A percentile compares a stretch with the other conserved stretches of the same genome.
Evolutionary conservation across 208 protist species (phyloP).

Genomic region (Leishmania tropica): DNA sequence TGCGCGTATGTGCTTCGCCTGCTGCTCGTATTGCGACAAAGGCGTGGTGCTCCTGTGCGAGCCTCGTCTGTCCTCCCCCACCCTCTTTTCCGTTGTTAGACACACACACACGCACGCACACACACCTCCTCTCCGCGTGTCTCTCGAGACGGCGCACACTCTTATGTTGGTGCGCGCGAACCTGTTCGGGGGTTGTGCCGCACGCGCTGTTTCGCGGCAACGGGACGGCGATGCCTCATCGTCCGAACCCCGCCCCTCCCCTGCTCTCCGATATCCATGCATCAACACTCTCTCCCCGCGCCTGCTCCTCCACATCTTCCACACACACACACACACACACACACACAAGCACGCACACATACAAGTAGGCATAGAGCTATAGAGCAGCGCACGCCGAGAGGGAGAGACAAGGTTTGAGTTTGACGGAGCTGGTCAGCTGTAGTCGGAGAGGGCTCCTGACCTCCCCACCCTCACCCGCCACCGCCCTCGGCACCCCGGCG

Average conservation of each 20-base stretch:
- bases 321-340: not conserved
- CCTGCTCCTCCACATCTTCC: not conserved
- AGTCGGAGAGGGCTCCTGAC: not conserved
- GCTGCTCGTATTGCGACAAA: not conserved
- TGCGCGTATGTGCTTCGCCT: not conserved
- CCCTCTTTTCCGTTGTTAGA: not conserved
- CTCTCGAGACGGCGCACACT: not conserved
- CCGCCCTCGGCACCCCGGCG: not conserved
- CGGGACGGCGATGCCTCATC: not conserved
- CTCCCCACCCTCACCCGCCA: not conserved
- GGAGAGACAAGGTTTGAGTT: not conserved
- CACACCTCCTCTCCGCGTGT: not conserved
- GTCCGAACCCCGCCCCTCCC: not conserved
- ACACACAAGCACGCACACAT: not conserved
- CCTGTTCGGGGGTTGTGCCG: not conserved
- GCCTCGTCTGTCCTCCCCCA: not conserved
- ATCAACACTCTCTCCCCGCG: not conserved
- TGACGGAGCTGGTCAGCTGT: not conserved
- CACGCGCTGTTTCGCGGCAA: not conserved
- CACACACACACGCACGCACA: not conserved
- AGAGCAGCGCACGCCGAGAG: not conserved
- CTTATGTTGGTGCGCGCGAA: not conserved
- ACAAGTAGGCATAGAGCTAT: not conserved
- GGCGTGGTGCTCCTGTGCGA: not conserved
- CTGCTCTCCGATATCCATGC: not conserved